Conservation (phyloP, 352 stramenopile genomes). For the Globisporangium nunn region DNA sequence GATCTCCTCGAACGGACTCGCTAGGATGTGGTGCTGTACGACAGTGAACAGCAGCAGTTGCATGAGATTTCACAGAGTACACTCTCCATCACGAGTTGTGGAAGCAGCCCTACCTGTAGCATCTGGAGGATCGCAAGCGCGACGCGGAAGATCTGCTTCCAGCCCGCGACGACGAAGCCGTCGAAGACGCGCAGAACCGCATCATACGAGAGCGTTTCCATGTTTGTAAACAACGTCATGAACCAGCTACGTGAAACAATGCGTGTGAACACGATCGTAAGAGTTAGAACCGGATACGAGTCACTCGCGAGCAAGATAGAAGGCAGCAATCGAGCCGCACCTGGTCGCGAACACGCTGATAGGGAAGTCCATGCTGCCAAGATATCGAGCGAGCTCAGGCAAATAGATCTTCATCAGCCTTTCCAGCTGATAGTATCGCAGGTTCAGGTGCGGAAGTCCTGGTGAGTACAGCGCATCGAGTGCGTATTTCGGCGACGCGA, state of each 20-base stretch:
- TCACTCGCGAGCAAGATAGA: neutral
- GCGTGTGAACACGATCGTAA: no score
- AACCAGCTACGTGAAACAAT: slow-evolving; percentile 43
- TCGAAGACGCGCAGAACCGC: slow-evolving; percentile 55
- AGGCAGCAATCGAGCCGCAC: slow-evolving; percentile 16
- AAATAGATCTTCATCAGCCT: slow-evolving; percentile 34
- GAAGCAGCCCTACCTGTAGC: slow-evolving; percentile 26
- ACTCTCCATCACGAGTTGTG: neutral
- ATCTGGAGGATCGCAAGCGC: slow-evolving; percentile 47
- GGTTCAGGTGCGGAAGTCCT: slow-evolving; percentile 42
- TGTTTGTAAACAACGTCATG: slow-evolving; percentile 76
- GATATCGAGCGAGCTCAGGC: slow-evolving; percentile 31
- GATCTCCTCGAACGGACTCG: slow-evolving; percentile 62
- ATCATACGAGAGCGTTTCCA: slow-evolving; percentile 60
- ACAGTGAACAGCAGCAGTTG: neutral
- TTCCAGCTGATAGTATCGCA: slow-evolving; percentile 71
- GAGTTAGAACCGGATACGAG: neutral
- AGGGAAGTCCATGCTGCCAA: slow-evolving; percentile 54
- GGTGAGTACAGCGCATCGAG: slow-evolving; percentile 56
- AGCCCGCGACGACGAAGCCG: slow-evolving; percentile 59
- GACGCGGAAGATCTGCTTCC: slow-evolving; percentile 66
- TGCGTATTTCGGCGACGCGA: slow-evolving; percentile 45
- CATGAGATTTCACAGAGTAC: neutral
- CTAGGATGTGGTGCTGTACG: slow-evolving; percentile 40
- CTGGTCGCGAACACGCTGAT: slow-evolving; percentile 61